These are phyloP conservation scores for Haplosporangium sp. DNA, from an alignment of 371 early-diverging fungal species.

Conservation along the genomic window DNA sequence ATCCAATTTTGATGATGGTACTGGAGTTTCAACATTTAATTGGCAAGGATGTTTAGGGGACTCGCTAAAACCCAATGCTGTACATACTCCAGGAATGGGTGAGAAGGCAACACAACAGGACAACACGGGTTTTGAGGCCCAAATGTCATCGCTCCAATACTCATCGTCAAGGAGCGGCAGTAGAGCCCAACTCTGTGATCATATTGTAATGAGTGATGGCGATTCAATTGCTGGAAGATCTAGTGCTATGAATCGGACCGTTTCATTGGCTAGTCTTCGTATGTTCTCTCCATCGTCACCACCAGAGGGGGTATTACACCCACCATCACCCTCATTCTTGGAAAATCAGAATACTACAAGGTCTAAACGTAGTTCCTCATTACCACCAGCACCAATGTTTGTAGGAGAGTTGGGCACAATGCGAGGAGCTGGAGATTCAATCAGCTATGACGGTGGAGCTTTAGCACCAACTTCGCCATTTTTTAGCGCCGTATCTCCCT, in stretches of 20 bases:
- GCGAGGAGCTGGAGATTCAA: background rate
- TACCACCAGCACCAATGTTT: conserved; percentile 37
- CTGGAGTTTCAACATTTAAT: conserved; percentile 15
- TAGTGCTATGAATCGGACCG: conserved; percentile 19
- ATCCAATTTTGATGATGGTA: conserved; percentile 18
- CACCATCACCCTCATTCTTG: background rate
- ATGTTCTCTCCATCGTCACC: conserved; percentile 32
- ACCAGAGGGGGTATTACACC: background rate
- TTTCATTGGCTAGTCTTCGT: conserved; percentile 15
- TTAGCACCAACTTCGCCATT: background rate
- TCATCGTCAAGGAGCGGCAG: background rate
- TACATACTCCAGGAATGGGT: background rate
- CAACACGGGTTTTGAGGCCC: background rate
- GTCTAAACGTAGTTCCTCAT: conserved; percentile 40
- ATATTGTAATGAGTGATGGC: background rate
- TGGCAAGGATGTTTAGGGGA: conserved; percentile 39
- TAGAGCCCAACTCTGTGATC: background rate
- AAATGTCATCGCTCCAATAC: background rate
- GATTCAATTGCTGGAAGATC: background rate
- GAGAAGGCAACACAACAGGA: background rate
- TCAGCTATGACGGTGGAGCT: background rate
- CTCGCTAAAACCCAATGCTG: background rate
- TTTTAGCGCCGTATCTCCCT: background rate
- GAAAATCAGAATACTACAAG: conserved; percentile 23
- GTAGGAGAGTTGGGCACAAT: conserved; percentile 8